A percentile compares a stretch with the other conserved stretches of the same genome.
phyloP scores from a whole-genome alignment of 208 protist species.

The Acanthamoeba comandoni region DNA sequence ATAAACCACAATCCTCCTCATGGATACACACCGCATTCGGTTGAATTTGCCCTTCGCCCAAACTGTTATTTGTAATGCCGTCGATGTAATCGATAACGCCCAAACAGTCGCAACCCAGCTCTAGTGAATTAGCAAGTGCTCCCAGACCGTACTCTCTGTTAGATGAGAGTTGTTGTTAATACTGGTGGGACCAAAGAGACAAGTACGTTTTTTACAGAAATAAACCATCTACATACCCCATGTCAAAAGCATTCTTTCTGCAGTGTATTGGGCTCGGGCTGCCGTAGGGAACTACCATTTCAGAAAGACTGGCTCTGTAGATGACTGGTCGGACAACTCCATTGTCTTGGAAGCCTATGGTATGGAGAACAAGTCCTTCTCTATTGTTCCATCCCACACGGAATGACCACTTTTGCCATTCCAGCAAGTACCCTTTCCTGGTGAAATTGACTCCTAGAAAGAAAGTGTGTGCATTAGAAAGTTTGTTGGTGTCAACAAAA shows the following conservation, averaged over 20 bases:
- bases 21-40: slow-evolving; percentile 78
- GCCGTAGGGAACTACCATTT: slow-evolving; percentile 81
- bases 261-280: slow-evolving; percentile 16
- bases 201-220: too few relatives aligned
- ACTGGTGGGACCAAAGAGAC: background rate
- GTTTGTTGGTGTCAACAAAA: background rate
- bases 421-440: slow-evolving; percentile 74
- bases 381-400: slow-evolving; percentile 58
- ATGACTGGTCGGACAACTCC: slow-evolving; percentile 32
- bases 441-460: slow-evolving; percentile 42
- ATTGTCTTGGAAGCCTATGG: slow-evolving; percentile 59
- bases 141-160: slow-evolving; percentile 79
- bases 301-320: slow-evolving; percentile 66
- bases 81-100: slow-evolving; percentile 79
- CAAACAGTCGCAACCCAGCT: slow-evolving; percentile 79
- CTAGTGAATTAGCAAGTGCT: slow-evolving; percentile 50
- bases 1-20: slow-evolving; percentile 79
- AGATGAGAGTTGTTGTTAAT: background rate
- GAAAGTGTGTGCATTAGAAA: background rate
- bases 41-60: background rate
- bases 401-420: slow-evolving; percentile 79
- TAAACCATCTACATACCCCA: background rate
- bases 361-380: slow-evolving; percentile 80
- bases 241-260: slow-evolving; percentile 47
- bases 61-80: background rate